Evolutionary conservation across 805 yeast genomes (phyloP), one percentile per base, ranked within the genome.

Genomic region (Yarrowia hollandica): DNA sequence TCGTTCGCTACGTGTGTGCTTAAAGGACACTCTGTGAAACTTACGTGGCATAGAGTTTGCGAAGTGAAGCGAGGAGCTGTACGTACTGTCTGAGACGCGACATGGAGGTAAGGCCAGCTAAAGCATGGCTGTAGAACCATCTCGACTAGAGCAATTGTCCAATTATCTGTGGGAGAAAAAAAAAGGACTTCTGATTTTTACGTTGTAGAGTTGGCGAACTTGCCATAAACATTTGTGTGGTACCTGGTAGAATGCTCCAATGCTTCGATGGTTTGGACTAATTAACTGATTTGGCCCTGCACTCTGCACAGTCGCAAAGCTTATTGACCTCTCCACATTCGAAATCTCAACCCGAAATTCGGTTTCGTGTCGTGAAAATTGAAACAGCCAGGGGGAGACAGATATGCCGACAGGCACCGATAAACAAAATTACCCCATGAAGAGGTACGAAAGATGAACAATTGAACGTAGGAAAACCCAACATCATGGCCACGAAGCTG

Each of bases 11-110:
- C 33, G 34, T 42, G 50, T 42, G 50, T 42, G 52, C 52, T 44
- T 44, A 28, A 25, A 44, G 52, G 52, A 44, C 52, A 44, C 52
- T 41, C 52, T 44, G 52, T 28, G 52, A 42, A 44, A 44, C 52
- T 44, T 44, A 44, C 35, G 35, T 44, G 35, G 52, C 52, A 44
- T 44, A 44, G 35, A 44, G 52, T 44, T 44, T 44, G 30, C 5
- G n/a, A 39, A 23, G 31, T 23, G 31, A 39, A 23, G 46, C 46
- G 46, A 39, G 46, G 31, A 39, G 30, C 46, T 23, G 28, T 39
- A 21, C 10, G 41, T 37, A 23, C 26, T 16, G 31, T 21, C 31
- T 23, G 21, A 6, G 31, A 39, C 46, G 46, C 46, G 46, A 39
- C 46, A 22, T 22, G 42, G 42, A 26, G 30, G 30, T 26, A 26